Base-by-base conservation (phyloP, 1,284 basidiomycete genomes). In the Ustilago curta region DNA sequence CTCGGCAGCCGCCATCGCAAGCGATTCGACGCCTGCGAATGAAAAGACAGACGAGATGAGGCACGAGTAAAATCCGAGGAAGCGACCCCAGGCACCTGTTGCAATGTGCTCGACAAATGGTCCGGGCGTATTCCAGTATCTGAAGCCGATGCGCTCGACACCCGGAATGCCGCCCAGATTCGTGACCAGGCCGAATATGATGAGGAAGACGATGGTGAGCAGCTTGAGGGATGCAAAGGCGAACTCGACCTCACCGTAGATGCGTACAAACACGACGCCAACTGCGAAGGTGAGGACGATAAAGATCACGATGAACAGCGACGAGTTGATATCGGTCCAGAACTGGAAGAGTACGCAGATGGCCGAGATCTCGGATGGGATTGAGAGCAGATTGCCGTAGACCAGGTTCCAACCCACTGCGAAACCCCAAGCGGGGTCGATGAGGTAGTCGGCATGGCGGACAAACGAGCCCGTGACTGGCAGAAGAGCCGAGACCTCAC, bases 371-470 rank as follows among this genome's bases (percentile, higher is more conserved):
- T 94, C 93, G 2, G 91, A 90, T 1, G 93, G 92, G 19, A 93
- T 87, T 57, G 92, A 85, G 67, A 88, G 87, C 8, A 83, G n/a
- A 47, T 73, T 71, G 31, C 73, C 78, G 49, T 71, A 77, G 6
- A 73, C 76, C 91, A 92, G 88, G 92, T 87, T 9, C 92, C 89
- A 63, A 89, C 91, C 44, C 88, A 81, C 40, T 89, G 79, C 67
- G 37, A 78, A 77, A 1, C 90, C 90, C 72, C 93, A 88, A 0
- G 92, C 91, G 7, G 91, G 90, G 80, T 92, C 90, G 27, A 93
- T 90, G 81, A 93, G 93, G 55, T 91, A 90, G 74, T 90, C 90
- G 4, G 93, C 91, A 32, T 94, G 87, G 49, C 89, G 91, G 84
- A 95, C 91, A 81, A 93, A 92, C 3, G 93, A 90, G 64, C 90